Evolutionary conservation across 2,329 filamentous ascomycete species (phyloP).

Genomic region (Ascocoryne sarcoides): DNA sequence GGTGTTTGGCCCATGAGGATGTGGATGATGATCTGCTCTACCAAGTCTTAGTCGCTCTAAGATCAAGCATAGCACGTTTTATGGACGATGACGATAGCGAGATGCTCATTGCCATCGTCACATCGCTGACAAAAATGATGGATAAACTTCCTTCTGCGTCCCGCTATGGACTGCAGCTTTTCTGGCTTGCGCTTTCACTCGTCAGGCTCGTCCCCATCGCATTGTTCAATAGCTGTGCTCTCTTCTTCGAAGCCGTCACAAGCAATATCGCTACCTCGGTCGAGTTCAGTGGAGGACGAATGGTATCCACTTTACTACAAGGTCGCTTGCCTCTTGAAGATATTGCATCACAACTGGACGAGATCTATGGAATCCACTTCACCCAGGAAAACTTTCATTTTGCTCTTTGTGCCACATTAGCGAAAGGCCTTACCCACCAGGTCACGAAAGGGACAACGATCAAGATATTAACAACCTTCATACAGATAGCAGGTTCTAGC

Average conservation of each 20-base stretch:
- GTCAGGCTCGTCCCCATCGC: constrained; percentile 52
- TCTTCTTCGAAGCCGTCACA: constrained; percentile 56
- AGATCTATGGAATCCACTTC: constrained; percentile 58
- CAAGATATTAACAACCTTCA: constrained; percentile 52
- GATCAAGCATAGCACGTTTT: constrained; percentile 56
- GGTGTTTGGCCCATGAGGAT: constrained; percentile 60
- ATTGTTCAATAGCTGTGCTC: constrained; percentile 57
- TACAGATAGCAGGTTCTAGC: constrained; percentile 40
- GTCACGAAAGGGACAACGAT: constrained; percentile 50
- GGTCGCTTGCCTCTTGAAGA: constrained; percentile 53
- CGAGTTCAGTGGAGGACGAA: constrained; percentile 49
- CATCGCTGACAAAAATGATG: constrained; percentile 63
- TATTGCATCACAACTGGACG: constrained; percentile 51
- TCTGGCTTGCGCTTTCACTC: constrained; percentile 61
- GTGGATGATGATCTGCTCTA: constrained; percentile 65
- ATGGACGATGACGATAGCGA: constrained; percentile 56
- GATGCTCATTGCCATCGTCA: constrained; percentile 61
- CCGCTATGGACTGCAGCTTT: constrained; percentile 59
- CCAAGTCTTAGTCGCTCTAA: constrained; percentile 59
- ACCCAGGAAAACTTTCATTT: constrained; percentile 57
- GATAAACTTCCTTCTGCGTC: constrained; percentile 57
- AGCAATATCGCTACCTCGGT: constrained; percentile 54
- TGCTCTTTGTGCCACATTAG: constrained; percentile 55
- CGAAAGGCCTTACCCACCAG: constrained; percentile 55
- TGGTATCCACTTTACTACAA: constrained; percentile 52